Evolutionary conservation across 352 stramenopile genomes (phyloP).

Genomic region (Elongisporangium senticosum): DNA sequence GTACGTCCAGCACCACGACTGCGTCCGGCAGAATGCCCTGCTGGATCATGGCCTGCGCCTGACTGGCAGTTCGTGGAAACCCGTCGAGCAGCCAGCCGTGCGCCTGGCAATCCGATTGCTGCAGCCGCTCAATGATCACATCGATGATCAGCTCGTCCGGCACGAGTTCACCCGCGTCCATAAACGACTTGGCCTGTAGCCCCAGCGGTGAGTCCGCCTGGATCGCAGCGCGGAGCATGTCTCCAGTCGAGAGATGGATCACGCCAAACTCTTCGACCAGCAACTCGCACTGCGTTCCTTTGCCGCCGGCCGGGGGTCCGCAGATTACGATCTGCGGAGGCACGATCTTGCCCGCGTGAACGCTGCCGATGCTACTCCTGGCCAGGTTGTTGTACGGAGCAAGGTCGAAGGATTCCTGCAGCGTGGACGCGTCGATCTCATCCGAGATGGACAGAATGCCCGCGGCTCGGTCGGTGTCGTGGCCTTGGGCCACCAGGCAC

Average conservation of each 20-base stretch:
- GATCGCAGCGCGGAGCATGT: conserved; percentile 87
- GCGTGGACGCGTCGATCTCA: conserved; percentile 70
- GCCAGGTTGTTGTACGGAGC: conserved; percentile 72
- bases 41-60: conserved; percentile 79
- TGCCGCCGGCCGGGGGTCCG: conserved; percentile 87
- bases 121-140: conserved; percentile 63
- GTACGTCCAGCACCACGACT: conserved; percentile 92
- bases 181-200: conserved; percentile 28
- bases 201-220: conserved; percentile 30
- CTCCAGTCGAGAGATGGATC: conserved; percentile 87
- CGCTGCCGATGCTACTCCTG: conserved; percentile 20
- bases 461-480: conserved; percentile 36
- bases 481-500: conserved; percentile 62
- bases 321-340: conserved; percentile 39
- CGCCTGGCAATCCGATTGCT: conserved; percentile 67
- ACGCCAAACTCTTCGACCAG: conserved; percentile 84
- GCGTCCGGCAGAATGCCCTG: conserved; percentile 84
- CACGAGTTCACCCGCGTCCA: conserved; percentile 42
- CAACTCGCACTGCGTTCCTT: conserved; percentile 94
- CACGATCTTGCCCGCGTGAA: conserved; percentile 23
- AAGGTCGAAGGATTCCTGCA: conserved; percentile 87
- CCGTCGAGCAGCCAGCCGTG: conserved; percentile 90
- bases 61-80: conserved; percentile 83
- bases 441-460: conserved; percentile 81
- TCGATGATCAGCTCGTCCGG: conserved; percentile 46